A percentile compares a stretch with the other conserved stretches of the same genome.
These are phyloP conservation scores for Parascedosporium putredinis DNA, from an alignment of 2,329 filamentous ascomycete genomes.

Conservation along the genomic window DNA sequence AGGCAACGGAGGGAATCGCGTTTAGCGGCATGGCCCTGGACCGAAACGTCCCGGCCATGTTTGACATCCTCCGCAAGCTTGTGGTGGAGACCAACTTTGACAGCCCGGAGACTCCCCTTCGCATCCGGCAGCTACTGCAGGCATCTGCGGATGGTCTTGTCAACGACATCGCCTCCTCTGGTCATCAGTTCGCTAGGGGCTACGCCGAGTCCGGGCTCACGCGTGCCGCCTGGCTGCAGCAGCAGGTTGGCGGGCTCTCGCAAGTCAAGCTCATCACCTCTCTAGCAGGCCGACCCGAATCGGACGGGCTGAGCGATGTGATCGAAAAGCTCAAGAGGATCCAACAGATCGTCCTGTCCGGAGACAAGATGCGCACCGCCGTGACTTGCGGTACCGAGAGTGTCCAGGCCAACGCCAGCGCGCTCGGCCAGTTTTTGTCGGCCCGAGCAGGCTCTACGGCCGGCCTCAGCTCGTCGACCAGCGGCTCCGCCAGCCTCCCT, in stretches of 20 bases:
- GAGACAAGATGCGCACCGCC: slow-evolving; percentile 61
- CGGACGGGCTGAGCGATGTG: slow-evolving; percentile 62
- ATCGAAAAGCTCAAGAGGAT: slow-evolving; percentile 78
- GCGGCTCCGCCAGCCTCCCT: neutral
- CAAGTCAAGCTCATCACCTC: slow-evolving; percentile 78
- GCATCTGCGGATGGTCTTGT: slow-evolving; percentile 80
- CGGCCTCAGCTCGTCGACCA: neutral
- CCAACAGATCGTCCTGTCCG: slow-evolving; percentile 65
- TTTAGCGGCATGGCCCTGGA: slow-evolving; percentile 84
- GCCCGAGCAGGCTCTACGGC: neutral
- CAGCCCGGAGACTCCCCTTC: slow-evolving; percentile 65
- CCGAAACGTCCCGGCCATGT: slow-evolving; percentile 82
- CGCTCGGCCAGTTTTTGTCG: slow-evolving; percentile 60
- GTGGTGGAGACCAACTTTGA: slow-evolving; percentile 86
- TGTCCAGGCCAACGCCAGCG: slow-evolving; percentile 56
- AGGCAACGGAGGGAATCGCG: slow-evolving; percentile 69
- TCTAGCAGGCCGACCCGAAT: slow-evolving; percentile 61
- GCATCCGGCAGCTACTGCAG: slow-evolving; percentile 79
- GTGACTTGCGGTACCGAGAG: slow-evolving; percentile 78
- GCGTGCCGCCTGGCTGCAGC: slow-evolving; percentile 57
- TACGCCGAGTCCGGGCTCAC: slow-evolving; percentile 75
- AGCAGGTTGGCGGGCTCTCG: slow-evolving; percentile 82
- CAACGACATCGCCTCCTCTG: slow-evolving; percentile 82
- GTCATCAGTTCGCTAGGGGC: slow-evolving; percentile 76
- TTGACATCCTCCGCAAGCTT: slow-evolving; percentile 69